Evolutionary conservation across 1,139 yeast genomes (phyloP).

Genomic region (Geotrichum aggregatum): DNA sequence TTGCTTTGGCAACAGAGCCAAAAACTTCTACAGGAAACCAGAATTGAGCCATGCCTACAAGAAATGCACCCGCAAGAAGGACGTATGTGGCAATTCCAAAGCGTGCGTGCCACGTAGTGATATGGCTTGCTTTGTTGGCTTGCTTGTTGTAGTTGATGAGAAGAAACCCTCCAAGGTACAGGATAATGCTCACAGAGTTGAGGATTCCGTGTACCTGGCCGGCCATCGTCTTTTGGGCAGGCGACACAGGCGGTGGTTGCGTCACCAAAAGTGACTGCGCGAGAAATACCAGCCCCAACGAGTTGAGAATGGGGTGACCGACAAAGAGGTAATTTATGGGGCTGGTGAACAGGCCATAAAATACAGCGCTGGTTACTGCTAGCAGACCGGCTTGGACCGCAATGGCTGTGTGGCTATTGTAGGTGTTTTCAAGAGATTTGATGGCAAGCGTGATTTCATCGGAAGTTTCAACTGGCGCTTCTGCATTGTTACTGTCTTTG

Average conservation of each 20-base stretch:
- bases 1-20: slow-evolving; percentile 32
- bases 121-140: slow-evolving; percentile 29
- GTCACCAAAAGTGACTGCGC: slow-evolving; percentile 29
- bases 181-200: slow-evolving; percentile 26
- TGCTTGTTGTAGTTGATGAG: slow-evolving; percentile 32
- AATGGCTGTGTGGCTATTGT: slow-evolving; percentile 21
- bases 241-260: slow-evolving; percentile 27
- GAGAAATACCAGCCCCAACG: slow-evolving; percentile 26
- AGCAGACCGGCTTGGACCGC: slow-evolving; percentile 25
- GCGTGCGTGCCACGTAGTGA: slow-evolving; percentile 35
- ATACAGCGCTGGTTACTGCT: slow-evolving; percentile 19
- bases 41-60: slow-evolving; percentile 31
- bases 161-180: slow-evolving; percentile 27
- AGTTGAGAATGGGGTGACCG: slow-evolving; percentile 30
- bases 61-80: slow-evolving; percentile 24
- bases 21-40: slow-evolving; percentile 31
- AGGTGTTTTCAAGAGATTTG: slow-evolving; percentile 18
- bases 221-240: slow-evolving; percentile 29
- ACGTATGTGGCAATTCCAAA: slow-evolving; percentile 31
- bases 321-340: slow-evolving; percentile 27
- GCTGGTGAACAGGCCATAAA: slow-evolving; percentile 24
- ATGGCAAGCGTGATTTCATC: not conserved
- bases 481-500: not conserved
- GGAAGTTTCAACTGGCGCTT: not conserved
- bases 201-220: slow-evolving; percentile 34